Conservation (phyloP, 2,329 filamentous ascomycete species). For the Fusarium pseudograminearum region DNA sequence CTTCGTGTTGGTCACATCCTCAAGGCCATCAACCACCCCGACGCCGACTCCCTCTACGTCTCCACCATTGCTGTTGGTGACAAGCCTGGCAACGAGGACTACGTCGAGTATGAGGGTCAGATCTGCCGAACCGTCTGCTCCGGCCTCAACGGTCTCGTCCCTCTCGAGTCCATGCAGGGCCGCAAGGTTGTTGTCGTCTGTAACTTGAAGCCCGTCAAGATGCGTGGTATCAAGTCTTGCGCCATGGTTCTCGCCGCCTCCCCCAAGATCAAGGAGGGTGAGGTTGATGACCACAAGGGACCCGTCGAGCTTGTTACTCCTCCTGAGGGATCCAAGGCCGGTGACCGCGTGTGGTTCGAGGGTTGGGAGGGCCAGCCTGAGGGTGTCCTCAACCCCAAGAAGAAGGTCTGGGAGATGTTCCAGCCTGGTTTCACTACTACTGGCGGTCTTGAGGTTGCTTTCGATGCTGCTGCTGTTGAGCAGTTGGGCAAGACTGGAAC, state of each 20-base stretch:
- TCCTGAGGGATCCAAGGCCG: slow-evolving; percentile 81
- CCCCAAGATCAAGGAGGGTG: slow-evolving; percentile 83
- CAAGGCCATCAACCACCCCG: slow-evolving; percentile 94
- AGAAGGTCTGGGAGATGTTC: slow-evolving; percentile 98
- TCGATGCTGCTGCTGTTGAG: slow-evolving; percentile 83
- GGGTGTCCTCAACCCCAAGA: slow-evolving; percentile 96
- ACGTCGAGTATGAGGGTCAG: slow-evolving; percentile 90
- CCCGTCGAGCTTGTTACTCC: slow-evolving; percentile 93
- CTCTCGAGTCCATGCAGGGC: slow-evolving; percentile 95
- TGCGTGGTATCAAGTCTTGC: slow-evolving; percentile 84
- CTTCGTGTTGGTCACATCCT: slow-evolving; percentile 97
- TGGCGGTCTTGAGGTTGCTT: slow-evolving; percentile 82
- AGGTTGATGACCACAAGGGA: slow-evolving; percentile 82
- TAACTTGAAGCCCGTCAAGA: slow-evolving; percentile 99
- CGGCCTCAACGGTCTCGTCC: slow-evolving; percentile 91
- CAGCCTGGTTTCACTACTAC: slow-evolving; percentile 97
- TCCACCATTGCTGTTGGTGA: slow-evolving; percentile 97
- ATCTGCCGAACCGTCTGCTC: slow-evolving; percentile 96
- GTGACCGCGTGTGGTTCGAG: slow-evolving; percentile 92
- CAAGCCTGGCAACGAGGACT: slow-evolving; percentile 82
- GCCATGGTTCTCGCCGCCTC: slow-evolving; percentile 97
- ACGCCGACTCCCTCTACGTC: slow-evolving; percentile 95
- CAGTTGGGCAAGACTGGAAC: slow-evolving; percentile 77
- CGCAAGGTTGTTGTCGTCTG: slow-evolving; percentile 96
- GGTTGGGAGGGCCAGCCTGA: slow-evolving; percentile 95